Conservation (phyloP, 2,329 filamentous ascomycete genomes). For the Phoma sp. region DNA sequence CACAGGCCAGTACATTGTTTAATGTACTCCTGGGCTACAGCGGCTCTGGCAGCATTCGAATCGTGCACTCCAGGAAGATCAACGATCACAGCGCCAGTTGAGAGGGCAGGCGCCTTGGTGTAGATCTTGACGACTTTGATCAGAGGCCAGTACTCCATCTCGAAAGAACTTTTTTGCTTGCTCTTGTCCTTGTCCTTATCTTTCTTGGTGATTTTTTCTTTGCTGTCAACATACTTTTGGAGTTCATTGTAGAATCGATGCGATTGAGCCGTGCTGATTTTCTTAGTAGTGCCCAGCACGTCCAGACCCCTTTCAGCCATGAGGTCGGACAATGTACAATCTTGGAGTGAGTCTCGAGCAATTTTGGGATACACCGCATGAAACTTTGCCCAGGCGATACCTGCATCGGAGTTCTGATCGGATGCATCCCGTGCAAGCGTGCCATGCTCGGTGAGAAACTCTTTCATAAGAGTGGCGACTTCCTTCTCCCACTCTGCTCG, state of each 20-base stretch:
- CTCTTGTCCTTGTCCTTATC: constrained; percentile 35
- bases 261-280: constrained; percentile 49
- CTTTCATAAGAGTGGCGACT: constrained; percentile 56
- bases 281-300: constrained; percentile 56
- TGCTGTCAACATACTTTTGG: constrained; percentile 62
- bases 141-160: constrained; percentile 57
- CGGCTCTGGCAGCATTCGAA: constrained; percentile 64
- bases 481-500: constrained; percentile 61
- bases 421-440: constrained; percentile 46
- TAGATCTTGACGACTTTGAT: constrained; percentile 62
- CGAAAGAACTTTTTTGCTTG: constrained; percentile 27
- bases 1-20: constrained; percentile 66
- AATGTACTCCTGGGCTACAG: constrained; percentile 65
- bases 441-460: constrained; percentile 54
- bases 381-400: constrained; percentile 59
- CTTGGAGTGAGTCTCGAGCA: constrained; percentile 49
- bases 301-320: constrained; percentile 50
- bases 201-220: constrained; percentile 54
- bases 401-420: constrained; percentile 56
- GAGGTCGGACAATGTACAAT: constrained; percentile 50
- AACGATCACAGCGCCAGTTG: constrained; percentile 62
- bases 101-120: constrained; percentile 57
- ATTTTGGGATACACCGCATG: constrained; percentile 56
- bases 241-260: constrained; percentile 55
- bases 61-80: constrained; percentile 67